phyloP scores from a whole-genome alignment of 2,329 filamentous ascomycete genomes.

The Neurospora sp. region DNA sequence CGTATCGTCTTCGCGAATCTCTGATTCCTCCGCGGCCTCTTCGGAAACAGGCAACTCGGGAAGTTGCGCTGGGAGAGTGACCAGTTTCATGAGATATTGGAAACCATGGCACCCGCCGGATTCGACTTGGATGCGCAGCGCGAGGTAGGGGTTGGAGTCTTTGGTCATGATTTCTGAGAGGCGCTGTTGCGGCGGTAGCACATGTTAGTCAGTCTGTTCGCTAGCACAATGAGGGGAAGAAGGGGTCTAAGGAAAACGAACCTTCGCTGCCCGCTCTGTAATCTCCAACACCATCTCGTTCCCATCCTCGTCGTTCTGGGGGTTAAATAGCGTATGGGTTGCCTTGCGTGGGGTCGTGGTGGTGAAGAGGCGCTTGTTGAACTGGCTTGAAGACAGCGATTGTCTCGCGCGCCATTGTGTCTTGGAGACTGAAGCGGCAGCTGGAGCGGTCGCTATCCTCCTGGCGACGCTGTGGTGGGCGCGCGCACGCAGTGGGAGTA shows the following conservation, averaged over 20 bases:
- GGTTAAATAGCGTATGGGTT: constrained; percentile 54
- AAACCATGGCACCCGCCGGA: constrained; percentile 96
- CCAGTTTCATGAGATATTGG: constrained; percentile 89
- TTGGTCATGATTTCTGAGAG: constrained; percentile 67
- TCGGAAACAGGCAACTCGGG: constrained; percentile 12
- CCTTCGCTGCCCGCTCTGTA: constrained; percentile 70
- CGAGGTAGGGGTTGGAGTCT: constrained; percentile 66
- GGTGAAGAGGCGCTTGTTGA: constrained; percentile 23
- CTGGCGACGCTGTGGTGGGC: constrained; percentile 8
- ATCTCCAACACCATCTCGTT: constrained; percentile 78
- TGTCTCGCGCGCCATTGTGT: not conserved
- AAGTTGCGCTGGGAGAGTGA: constrained; percentile 42
- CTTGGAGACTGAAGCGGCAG: not conserved
- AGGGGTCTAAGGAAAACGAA: constrained; percentile 29
- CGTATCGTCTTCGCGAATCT: constrained; percentile 66
- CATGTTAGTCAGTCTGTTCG: constrained; percentile 1
- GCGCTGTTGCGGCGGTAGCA: constrained; percentile 36
- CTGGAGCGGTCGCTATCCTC: not conserved
- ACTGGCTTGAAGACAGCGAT: constrained; percentile 5
- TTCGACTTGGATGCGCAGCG: constrained; percentile 85
- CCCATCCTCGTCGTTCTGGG: constrained; percentile 71
- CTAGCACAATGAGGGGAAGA: not conserved
- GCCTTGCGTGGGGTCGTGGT: constrained; percentile 25
- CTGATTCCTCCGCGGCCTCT: constrained; percentile 16
- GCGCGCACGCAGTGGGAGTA: constrained; percentile 24